A percentile compares a stretch with the other conserved stretches of the same genome.
Conservation (phyloP, 441 rosid genomes). For the Gossypium gossypioides region DNA sequence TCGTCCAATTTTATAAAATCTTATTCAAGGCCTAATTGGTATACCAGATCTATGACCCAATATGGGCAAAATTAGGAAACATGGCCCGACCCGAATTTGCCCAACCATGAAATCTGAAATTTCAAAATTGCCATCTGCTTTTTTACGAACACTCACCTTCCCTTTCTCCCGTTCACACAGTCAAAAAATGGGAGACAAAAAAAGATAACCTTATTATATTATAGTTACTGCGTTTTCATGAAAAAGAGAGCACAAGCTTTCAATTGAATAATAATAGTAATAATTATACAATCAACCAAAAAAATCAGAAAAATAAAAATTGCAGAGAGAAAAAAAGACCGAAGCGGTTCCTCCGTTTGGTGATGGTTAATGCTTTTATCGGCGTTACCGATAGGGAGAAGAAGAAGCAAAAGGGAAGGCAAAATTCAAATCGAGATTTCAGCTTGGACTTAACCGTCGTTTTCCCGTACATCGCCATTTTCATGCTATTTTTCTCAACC, state of each 20-base stretch:
- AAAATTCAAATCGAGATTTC: background rate
- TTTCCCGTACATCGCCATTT: constrained; percentile 17
- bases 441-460: constrained; percentile 12
- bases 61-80: background rate
- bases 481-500: constrained; percentile 27
- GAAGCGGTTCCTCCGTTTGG: constrained; percentile 23
- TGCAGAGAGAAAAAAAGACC: background rate
- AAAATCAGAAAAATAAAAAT: background rate
- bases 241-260: background rate
- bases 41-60: background rate
- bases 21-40: too few relatives aligned
- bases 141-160: background rate
- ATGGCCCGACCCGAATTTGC: background rate
- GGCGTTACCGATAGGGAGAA: constrained; percentile 14
- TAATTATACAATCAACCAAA: background rate
- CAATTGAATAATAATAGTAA: background rate
- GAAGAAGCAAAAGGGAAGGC: background rate
- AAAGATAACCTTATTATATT: background rate
- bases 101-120: background rate
- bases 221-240: constrained; percentile 7
- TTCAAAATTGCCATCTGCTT: background rate
- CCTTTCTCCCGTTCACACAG: background rate
- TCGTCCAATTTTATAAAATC: too few relatives aligned
- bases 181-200: background rate
- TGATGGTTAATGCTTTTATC: constrained; percentile 33